Base-by-base conservation (phyloP, 768 basidiomycete genomes). In the Suillus spraguei region DNA sequence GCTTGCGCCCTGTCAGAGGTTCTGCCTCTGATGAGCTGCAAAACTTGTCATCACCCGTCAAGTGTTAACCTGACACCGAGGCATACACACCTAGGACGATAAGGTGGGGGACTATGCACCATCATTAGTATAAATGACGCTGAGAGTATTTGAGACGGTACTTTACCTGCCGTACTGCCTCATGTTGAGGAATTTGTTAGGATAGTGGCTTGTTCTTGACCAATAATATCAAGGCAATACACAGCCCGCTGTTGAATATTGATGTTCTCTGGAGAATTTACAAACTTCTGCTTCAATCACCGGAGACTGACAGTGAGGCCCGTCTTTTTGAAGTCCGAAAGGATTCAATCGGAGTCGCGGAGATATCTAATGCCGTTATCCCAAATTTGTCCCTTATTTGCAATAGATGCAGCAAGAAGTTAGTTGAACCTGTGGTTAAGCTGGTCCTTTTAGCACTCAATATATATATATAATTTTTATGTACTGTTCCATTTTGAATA, bases 1-100 rank as follows among this genome's bases (percentile, higher is more conserved):
- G 9, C 28, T 17, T 52, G 50, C 28, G 36, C 22, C 47, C 24
- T 24, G 38, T 22, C 55, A 56, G 36, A 56, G 55, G 55, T 9
- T 24, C 55, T 10, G 55, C 36, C 22, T 56, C 55, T 56, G 55
- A 56, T 3, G 36, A 24, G 9, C 55, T 56, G 55, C 36, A 56
- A 39, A 24, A 22, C 36, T 56, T 56, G 5, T 38, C 36, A 17
- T 56, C 36, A 56, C 24, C 22, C 16, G 17, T 38, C 36, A 39
- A 39, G 22, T 24, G 39, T 56, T n/a, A 17, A 24, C 5, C 36
- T 24, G 24, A 16, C 16, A 39, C 5, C 22, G 8, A 17, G 22
- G 36, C 22, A 24, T 24, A 56, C 55, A 28, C 36, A 56, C 55
- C 36, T 38, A 24, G 8, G 13, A 36, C 13, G 3, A n/a, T 22